Conservation (phyloP, 257 asterid species). For the Solanum chiquidenum region DNA sequence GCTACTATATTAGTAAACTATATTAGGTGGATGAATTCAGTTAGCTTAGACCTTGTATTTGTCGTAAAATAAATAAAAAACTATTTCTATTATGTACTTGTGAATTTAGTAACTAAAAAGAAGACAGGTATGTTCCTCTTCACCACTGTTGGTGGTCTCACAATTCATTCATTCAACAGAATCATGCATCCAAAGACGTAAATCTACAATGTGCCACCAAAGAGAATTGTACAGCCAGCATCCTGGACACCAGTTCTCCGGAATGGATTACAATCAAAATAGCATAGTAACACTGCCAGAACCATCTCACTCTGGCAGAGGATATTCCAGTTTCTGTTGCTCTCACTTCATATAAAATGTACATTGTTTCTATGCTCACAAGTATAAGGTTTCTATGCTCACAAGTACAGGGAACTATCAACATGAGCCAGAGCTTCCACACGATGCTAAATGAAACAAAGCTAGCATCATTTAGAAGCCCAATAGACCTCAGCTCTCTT, state of each 20-base stretch:
- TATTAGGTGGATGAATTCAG: not conserved
- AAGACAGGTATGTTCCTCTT: not conserved
- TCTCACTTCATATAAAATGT: not conserved
- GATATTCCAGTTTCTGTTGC: not conserved
- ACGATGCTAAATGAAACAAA: not conserved
- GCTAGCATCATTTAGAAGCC: not conserved
- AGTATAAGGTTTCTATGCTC: not conserved
- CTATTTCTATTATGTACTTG: not conserved
- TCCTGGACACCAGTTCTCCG: not conserved
- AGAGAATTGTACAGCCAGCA: not conserved
- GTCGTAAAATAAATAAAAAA: not conserved
- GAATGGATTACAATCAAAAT: not conserved
- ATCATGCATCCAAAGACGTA: not conserved
- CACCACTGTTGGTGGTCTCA: not conserved
- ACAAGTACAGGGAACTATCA: not conserved
- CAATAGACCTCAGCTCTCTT: not conserved
- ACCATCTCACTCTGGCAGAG: not conserved
- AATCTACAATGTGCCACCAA: not conserved
- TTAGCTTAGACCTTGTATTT: not conserved
- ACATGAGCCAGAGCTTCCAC: not conserved
- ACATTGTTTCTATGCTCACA: not conserved
- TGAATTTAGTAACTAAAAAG: not conserved
- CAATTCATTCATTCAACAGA: not conserved
- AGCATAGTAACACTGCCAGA: not conserved
- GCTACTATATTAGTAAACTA: not conserved